Conservation (phyloP, 1,284 basidiomycete species). For the Neotropicomus parvogracilis region DNA sequence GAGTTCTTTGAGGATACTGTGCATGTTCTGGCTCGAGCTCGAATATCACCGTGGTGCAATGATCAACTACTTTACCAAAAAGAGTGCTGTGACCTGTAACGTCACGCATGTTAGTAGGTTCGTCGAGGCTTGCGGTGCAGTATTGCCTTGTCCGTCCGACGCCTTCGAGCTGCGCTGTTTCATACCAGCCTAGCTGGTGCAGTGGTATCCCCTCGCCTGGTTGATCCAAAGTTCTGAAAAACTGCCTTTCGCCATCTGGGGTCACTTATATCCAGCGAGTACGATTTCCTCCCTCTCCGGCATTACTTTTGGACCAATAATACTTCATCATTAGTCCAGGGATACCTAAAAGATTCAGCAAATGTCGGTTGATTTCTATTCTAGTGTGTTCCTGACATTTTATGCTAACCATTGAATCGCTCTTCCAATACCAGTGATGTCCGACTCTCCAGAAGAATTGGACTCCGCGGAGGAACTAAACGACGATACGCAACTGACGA, state of each 20-base stretch:
- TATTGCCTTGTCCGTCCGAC: slow-evolving; percentile 30
- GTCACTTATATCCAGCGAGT: slow-evolving; percentile 13
- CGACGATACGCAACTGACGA: slow-evolving; percentile 60
- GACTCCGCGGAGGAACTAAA: slow-evolving; percentile 44
- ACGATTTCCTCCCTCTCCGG: slow-evolving; percentile 8
- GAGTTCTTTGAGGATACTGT: neutral
- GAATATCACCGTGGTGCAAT: slow-evolving; percentile 25
- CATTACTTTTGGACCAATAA: slow-evolving; percentile 11
- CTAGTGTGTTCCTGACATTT: slow-evolving; percentile 19
- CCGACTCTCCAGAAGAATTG: slow-evolving; percentile 40
- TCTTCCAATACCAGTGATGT: slow-evolving; percentile 26
- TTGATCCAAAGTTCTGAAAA: slow-evolving; percentile 17
- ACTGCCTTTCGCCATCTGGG: slow-evolving; percentile 6
- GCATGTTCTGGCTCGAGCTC: slow-evolving; percentile 7
- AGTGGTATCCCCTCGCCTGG: slow-evolving; percentile 9
- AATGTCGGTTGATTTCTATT: slow-evolving; percentile 11
- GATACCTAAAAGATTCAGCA: slow-evolving; percentile 3
- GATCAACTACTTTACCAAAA: slow-evolving; percentile 35
- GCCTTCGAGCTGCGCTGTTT: slow-evolving; percentile 14
- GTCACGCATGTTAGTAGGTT: slow-evolving; percentile 37
- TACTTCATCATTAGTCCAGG: slow-evolving; percentile 6
- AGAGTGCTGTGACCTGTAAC: slow-evolving; percentile 34
- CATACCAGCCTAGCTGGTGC: slow-evolving; percentile 3
- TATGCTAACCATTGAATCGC: slow-evolving; percentile 14
- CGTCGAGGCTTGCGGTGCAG: slow-evolving; percentile 31